phyloP scores from a whole-genome alignment of 441 rosid genomes.

The Pelargonium australe region DNA sequence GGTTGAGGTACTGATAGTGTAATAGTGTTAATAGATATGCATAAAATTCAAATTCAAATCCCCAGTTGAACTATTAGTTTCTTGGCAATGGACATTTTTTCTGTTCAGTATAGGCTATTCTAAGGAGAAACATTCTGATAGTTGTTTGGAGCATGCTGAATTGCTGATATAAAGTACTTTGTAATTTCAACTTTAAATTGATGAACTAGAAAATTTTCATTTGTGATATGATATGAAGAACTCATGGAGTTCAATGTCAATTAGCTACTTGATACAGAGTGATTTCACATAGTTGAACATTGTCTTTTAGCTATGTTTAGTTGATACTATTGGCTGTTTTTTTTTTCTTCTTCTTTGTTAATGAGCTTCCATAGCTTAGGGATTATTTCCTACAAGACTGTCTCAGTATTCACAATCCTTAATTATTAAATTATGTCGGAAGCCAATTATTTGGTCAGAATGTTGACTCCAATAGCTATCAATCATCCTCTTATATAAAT shows the following conservation, averaged over 20 bases:
- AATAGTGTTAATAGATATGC: no score
- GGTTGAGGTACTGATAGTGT: no score
- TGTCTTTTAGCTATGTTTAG: neutral
- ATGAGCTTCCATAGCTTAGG: neutral
- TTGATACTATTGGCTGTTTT: neutral
- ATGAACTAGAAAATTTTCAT: neutral
- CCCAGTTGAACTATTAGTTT: no score
- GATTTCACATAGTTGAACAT: neutral
- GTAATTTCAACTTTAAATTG: neutral
- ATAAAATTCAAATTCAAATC: no score
- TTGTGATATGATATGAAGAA: neutral
- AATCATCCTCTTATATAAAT: neutral
- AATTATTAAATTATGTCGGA: no score
- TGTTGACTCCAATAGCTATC: neutral
- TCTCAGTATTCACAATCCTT: neutral
- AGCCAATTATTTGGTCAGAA: slow-evolving; percentile 4
- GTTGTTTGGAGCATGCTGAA: neutral
- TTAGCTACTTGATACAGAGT: neutral
- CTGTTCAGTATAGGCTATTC: neutral
- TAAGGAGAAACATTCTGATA: neutral
- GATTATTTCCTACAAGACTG: neutral
- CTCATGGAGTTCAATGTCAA: neutral
- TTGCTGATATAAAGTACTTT: neutral
- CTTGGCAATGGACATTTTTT: no score
- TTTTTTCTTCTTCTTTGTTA: neutral